Conservation (phyloP, 164 flowering plant genomes). For the Tetrastigma voinierianum region DNA sequence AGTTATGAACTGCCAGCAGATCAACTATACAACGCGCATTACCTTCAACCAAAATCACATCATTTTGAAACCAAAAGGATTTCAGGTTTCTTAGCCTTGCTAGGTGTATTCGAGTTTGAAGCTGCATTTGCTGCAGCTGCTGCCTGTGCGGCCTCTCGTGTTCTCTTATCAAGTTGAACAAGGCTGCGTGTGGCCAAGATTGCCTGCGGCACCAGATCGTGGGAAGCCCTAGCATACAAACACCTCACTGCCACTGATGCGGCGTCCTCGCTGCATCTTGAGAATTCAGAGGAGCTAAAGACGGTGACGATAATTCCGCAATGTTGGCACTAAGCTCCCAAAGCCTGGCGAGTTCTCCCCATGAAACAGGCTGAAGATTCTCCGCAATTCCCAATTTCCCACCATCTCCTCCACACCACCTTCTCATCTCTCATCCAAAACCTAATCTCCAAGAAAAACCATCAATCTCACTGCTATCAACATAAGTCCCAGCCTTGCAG, state of each 20-base stretch:
- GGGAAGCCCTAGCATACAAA: conserved; percentile 84
- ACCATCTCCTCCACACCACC: conserved; percentile 34
- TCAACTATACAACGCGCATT: conserved; percentile 1
- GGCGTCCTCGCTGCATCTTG: conserved; percentile 73
- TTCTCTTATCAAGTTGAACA: conserved; percentile 75
- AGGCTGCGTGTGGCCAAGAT: conserved; percentile 84
- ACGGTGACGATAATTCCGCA: conserved; percentile 87
- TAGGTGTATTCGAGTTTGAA: conserved; percentile 76
- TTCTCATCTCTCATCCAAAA: conserved; percentile 21
- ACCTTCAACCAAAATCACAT: conserved; percentile 15
- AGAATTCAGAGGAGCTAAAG: conserved; percentile 72
- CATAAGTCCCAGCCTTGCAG: conserved; percentile 39
- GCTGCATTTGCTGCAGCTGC: conserved; percentile 29
- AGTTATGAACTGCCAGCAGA: neutral
- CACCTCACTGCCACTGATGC: conserved; percentile 76
- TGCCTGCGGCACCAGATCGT: conserved; percentile 85
- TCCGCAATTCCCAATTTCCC: conserved; percentile 32
- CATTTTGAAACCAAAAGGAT: conserved; percentile 80
- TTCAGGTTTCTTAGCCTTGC: conserved; percentile 87
- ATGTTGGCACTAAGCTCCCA: conserved; percentile 87
- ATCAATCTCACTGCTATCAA: conserved; percentile 12
- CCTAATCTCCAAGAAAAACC: conserved; percentile 11
- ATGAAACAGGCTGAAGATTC: conserved; percentile 15
- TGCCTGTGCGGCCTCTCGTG: conserved; percentile 46
- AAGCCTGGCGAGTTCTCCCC: conserved; percentile 83